phyloP scores from a whole-genome alignment of 257 asterid species.

The Petunia axillaris region DNA sequence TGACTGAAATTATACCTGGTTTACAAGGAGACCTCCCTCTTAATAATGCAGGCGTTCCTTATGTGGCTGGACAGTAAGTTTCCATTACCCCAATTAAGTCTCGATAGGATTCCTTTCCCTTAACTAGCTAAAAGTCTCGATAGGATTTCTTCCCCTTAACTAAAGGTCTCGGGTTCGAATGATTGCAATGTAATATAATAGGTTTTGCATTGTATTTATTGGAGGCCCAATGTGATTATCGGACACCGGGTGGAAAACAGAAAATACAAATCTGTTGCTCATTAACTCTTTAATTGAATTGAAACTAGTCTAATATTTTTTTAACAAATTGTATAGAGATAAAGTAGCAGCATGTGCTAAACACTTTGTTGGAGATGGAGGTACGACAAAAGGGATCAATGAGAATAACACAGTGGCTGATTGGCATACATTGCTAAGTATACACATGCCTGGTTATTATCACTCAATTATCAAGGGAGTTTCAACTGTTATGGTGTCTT shows the following conservation, averaged over 20 bases:
- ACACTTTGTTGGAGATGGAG: conserved; percentile 60
- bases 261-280: no score
- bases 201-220: no score
- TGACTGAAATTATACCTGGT: conserved; percentile 58
- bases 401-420: conserved; percentile 42
- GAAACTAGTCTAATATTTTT: not conserved
- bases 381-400: conserved; percentile 47
- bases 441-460: conserved; percentile 55
- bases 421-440: conserved; percentile 48
- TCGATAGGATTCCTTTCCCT: no score
- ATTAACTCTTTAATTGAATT: no score
- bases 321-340: conserved; percentile 24
- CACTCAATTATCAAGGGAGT: conserved; percentile 49
- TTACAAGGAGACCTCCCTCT: conserved; percentile 60
- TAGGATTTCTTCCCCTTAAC: no score
- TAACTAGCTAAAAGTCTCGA: no score
- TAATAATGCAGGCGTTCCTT: conserved; percentile 42
- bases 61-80: conserved; percentile 55
- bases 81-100: not conserved
- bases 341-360: conserved; percentile 52
- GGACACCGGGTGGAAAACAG: no score
- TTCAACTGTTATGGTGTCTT: conserved; percentile 56
- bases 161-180: no score
- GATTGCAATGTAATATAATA: no score
- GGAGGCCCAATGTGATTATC: no score